Conservation (phyloP, 345 rosid species). For the Durio zibethinus region DNA sequence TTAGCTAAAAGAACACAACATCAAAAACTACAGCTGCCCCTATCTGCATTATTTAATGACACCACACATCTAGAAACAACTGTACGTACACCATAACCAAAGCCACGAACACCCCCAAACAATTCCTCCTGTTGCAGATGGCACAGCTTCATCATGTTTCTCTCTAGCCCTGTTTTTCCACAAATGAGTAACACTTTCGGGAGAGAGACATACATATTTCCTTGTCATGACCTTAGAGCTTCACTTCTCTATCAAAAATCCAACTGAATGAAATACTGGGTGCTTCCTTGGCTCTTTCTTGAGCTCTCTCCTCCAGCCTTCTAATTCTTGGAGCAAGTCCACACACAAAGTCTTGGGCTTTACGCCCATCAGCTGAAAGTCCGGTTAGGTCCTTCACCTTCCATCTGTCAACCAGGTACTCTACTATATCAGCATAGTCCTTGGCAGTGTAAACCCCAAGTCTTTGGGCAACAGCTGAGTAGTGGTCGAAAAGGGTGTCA, state of each 20-base stretch:
- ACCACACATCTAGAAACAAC: constrained; percentile 18
- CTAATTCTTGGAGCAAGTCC: constrained; percentile 64
- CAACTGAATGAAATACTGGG: constrained; percentile 69
- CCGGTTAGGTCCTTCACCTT: constrained; percentile 56
- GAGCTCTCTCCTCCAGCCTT: constrained; percentile 62
- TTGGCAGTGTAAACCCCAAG: constrained; percentile 80
- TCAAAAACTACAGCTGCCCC: constrained; percentile 39
- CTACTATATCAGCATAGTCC: constrained; percentile 83
- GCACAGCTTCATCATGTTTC: not conserved
- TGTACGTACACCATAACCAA: not conserved
- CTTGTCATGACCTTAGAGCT: constrained; percentile 43
- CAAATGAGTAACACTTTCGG: not conserved
- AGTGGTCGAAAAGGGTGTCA: constrained; percentile 68
- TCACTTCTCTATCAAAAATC: constrained; percentile 70
- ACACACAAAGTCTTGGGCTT: constrained; percentile 84
- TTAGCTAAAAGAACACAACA: constrained; percentile 20
- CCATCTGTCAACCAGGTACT: constrained; percentile 82
- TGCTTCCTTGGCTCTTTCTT: constrained; percentile 52
- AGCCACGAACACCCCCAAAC: not conserved
- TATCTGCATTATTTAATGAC: constrained; percentile 42
- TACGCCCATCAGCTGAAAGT: constrained; percentile 70
- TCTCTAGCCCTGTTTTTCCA: not conserved
- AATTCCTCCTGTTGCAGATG: not conserved
- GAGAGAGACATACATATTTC: not conserved
- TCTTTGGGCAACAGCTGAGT: constrained; percentile 77